Evolutionary conservation across 2,329 filamentous ascomycete genomes (phyloP), one percentile per base, ranked within the genome.

Genomic region (Sclerotinia spermophila): DNA sequence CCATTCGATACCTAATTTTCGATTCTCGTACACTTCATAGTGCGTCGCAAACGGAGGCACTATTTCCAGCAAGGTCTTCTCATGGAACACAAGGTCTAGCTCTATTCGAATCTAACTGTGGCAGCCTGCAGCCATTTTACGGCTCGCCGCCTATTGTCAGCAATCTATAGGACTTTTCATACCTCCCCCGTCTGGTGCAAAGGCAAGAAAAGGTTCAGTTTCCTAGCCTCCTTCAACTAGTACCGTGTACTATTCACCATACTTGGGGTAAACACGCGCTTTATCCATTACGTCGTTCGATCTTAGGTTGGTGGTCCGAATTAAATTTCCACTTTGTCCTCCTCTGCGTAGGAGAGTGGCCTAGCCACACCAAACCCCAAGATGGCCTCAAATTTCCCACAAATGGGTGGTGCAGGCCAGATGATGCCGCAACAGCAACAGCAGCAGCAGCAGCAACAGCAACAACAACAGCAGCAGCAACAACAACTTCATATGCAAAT

Each of bases 361-460:
- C 45, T 69, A 72, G 73, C 75, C 76, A 75, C 74, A 74, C 59
- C 68, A 60, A 71, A 70, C 71, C 67, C 60, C 68, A 76, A 69
- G 62, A 80, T 80, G 78, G 77, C 77, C 44, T 72, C 76, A 40
- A 79, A 79, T 71, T 79, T 78, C 71, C 78, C 77, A 68, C 75
- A 78, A 67, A 77, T 77, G 73, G 73, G 74, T 55, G 75, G 71
- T 67, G 73, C 75, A n/a, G 73, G 73, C 55, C 74, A 74, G 62
- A 76, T 77, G 74, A 78, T 77, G 76, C 73, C 73, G n/a, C 75
- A 76, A 53, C 77, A 76, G 38, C 75, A 73, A 30, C 74, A 72
- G 51, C 71, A 71, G 21, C 72, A 72, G 27, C 74, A 74, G 17
- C 75, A 75, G 13, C 75, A 76, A 66, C 73, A 73, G 10, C 75